phyloP scores from a whole-genome alignment of 352 stramenopile genomes.

The Phytophthora lateralis region DNA sequence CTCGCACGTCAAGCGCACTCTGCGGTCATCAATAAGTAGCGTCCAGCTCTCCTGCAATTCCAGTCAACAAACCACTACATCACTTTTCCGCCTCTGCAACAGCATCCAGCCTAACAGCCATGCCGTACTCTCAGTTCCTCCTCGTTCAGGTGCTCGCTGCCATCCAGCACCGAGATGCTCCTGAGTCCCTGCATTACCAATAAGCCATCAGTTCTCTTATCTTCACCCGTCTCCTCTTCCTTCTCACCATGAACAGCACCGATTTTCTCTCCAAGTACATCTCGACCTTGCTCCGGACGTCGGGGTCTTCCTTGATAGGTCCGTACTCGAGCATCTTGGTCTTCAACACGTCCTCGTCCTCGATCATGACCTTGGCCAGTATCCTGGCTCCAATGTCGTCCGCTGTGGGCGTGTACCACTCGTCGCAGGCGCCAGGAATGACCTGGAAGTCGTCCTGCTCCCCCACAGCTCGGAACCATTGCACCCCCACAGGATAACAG shows the following conservation, averaged over 20 bases:
- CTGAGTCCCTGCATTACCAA: conserved; percentile 27
- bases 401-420: conserved; percentile 82
- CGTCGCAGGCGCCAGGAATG: conserved; percentile 66
- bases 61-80: conserved; percentile 3
- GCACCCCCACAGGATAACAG: conserved; percentile 71
- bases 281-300: conserved; percentile 88
- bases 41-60: conserved; percentile 76
- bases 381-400: conserved; percentile 84
- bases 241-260: conserved; percentile 72
- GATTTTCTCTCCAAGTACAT: conserved; percentile 82
- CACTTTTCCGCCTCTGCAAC: neutral
- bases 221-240: conserved; percentile 15
- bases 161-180: conserved; percentile 63
- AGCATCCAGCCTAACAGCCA: neutral
- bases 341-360: conserved; percentile 70
- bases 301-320: conserved; percentile 82
- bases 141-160: conserved; percentile 60
- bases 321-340: conserved; percentile 86
- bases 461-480: conserved; percentile 78
- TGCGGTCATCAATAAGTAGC: conserved; percentile 77
- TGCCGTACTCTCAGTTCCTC: conserved; percentile 63
- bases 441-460: conserved; percentile 74
- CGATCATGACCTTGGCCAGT: conserved; percentile 76
- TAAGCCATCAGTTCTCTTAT: neutral
- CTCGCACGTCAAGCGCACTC: conserved; percentile 79